Base-by-base conservation (phyloP, 495 filamentous ascomycete genomes). In the Talaromyces trachyspermus region DNA sequence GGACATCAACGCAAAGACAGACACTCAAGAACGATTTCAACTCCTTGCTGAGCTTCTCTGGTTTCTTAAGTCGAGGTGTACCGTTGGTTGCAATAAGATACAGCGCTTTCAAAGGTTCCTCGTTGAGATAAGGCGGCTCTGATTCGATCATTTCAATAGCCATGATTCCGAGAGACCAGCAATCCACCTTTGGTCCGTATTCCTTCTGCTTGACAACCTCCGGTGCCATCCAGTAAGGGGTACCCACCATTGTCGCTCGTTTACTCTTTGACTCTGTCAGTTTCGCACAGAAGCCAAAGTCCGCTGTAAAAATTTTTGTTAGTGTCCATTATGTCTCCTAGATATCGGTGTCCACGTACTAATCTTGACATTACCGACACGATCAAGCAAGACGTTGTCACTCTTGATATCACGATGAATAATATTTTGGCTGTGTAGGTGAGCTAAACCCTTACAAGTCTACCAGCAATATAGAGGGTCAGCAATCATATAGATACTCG, bases 91-190 rank as follows among this genome's bases (percentile, higher is more conserved):
- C 92, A 58, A 98, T 97, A 29, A 97, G 79, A 57, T 94, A 98
- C 38, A 98, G 79, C 3, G 70, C 92, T 74, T 97, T 98, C 25
- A 98, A 78, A 0, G 92, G 92, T 67, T 97, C 91, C 65, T 97
- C 92, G 65, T 96, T 97, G 20, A 97, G 78, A 64, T 98, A 97
- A 0, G 92, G 92, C 5, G 92, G 92, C 60, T 98, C 92, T 9
- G 86, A 91, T 66, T 98, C 94, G 59, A 98, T 98, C 94, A 98
- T 95, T 71, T 98, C 92, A 54, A 98, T 98, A 32, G 92, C 91
- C 92, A 97, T 98, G 70, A 98, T 98, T 56, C 92, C 92, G 41
- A 98, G 75, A 10, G 91, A 96, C 92, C 92, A 97, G 55, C 96
- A 95, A 59, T 98, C 92, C 47, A 97, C 92, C 76, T 98, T 98